These are phyloP conservation scores for Trapa incisa DNA, from an alignment of 345 rosid species.

Conservation along the genomic window DNA sequence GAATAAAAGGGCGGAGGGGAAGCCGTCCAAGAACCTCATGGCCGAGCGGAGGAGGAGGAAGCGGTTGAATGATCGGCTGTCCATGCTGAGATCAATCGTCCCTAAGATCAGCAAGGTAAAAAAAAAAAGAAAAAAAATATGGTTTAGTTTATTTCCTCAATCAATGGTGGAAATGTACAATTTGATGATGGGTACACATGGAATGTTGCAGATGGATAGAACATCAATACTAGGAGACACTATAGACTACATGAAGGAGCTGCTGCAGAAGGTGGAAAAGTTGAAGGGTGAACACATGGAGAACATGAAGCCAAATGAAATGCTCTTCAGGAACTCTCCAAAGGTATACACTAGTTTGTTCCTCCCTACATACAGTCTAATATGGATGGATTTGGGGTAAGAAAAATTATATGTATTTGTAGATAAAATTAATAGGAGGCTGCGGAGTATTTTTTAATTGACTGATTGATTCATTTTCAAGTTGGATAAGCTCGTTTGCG, in stretches of 20 bases:
- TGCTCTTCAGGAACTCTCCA: conserved; percentile 64
- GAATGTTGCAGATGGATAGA: conserved; percentile 27
- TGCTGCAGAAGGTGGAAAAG: conserved; percentile 43
- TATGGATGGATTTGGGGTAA: no score
- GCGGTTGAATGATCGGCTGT: conserved; percentile 25
- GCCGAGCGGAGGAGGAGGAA: conserved; percentile 32
- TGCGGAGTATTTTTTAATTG: no score
- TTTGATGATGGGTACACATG: conserved; percentile 22
- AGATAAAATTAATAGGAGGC: no score
- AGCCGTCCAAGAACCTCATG: conserved; percentile 31
- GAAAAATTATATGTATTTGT: background rate
- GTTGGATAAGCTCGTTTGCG: no score
- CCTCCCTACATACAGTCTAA: background rate
- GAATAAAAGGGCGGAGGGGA: conserved; percentile 16
- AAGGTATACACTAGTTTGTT: conserved; percentile 32
- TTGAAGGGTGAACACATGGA: conserved; percentile 41
- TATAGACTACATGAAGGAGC: conserved; percentile 51
- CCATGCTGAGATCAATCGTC: conserved; percentile 32
- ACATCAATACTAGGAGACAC: conserved; percentile 42
- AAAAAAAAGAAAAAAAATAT: no score
- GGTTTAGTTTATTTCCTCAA: background rate
- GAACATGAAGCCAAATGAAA: conserved; percentile 42
- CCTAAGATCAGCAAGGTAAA: conserved; percentile 35
- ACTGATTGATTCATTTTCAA: no score
- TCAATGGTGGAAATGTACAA: no score